Conservation (phyloP, 768 basidiomycete genomes). For the Serpula lacrymans region DNA sequence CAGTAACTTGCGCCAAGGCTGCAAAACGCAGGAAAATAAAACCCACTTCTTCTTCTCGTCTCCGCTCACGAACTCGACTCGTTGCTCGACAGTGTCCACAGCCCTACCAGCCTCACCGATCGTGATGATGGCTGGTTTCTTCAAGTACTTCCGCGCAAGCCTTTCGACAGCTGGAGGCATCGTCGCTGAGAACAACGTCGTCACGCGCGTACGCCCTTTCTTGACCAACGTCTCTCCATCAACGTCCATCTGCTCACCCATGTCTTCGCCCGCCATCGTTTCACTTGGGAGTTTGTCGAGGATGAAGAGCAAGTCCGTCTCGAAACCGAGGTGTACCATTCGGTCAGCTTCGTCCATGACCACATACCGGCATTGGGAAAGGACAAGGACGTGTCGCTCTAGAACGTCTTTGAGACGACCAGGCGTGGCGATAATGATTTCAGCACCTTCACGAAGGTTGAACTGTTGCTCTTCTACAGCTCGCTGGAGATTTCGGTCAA, state of each 20-base stretch:
- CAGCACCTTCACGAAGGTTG: conserved; percentile 95
- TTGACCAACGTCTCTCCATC: conserved; percentile 63
- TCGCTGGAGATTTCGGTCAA: conserved; percentile 44
- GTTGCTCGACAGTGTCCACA: conserved; percentile 96
- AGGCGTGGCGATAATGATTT: conserved; percentile 98
- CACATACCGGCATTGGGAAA: conserved; percentile 96
- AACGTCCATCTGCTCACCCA: conserved; percentile 73
- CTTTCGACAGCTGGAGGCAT: conserved; percentile 99
- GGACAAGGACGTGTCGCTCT: conserved; percentile 91
- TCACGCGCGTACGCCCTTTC: conserved; percentile 85
- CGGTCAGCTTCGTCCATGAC: conserved; percentile 99
- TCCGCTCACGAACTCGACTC: conserved; percentile 87
- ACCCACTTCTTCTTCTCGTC: conserved; percentile 97
- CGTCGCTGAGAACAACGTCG: conserved; percentile 95
- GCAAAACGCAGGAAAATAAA: not conserved
- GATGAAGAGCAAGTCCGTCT: conserved; percentile 91
- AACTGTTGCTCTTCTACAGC: conserved; percentile 98
- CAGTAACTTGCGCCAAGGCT: conserved; percentile 8
- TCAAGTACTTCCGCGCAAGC: conserved; percentile 89
- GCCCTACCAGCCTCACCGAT: conserved; percentile 98
- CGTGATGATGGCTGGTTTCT: conserved; percentile 90
- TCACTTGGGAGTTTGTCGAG: conserved; percentile 88
- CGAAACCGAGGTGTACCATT: conserved; percentile 98
- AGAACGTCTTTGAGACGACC: conserved; percentile 98
- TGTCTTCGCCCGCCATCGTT: conserved; percentile 83